Percentiles rank a stretch among this genome's conserved stretches.
phyloP scores from a whole-genome alignment of 345 rosid genomes.

The Anastatica hierochuntica region DNA sequence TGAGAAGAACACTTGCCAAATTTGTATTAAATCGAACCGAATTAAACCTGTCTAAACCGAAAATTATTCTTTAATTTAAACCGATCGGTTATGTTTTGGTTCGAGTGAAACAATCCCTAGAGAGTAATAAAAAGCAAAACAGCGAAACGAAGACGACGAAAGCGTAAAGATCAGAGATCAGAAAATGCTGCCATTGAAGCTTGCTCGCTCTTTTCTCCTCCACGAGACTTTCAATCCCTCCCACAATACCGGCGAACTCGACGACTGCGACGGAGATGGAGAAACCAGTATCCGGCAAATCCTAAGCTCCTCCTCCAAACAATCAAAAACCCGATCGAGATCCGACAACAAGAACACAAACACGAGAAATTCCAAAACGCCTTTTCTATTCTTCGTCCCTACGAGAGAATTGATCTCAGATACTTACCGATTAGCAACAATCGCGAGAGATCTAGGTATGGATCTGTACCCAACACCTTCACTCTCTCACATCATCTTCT shows the following conservation, averaged over 20 bases:
- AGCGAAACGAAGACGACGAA: no score
- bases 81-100: constrained; percentile 12
- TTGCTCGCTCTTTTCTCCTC: constrained; percentile 47
- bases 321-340: constrained; percentile 22
- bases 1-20: neutral
- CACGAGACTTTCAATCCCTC: constrained; percentile 33
- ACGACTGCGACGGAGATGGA: constrained; percentile 2
- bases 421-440: constrained; percentile 43
- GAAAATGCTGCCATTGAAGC: constrained; percentile 56
- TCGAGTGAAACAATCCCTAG: neutral
- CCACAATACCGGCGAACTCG: constrained; percentile 19
- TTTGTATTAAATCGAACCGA: neutral
- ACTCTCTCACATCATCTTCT: constrained; percentile 69
- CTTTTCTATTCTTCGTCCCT: constrained; percentile 50
- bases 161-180: neutral
- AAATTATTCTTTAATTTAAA: neutral
- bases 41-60: neutral
- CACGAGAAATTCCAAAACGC: constrained; percentile 24
- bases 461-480: constrained; percentile 60
- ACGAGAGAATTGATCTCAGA: constrained; percentile 44
- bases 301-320: constrained; percentile 11
- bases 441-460: constrained; percentile 69
- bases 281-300: constrained; percentile 25
- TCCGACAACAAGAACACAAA: neutral
- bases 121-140: constrained; percentile 2